Conservation (phyloP, 371 early-diverging fungal genomes). For the Rhizomucor pusillus region DNA sequence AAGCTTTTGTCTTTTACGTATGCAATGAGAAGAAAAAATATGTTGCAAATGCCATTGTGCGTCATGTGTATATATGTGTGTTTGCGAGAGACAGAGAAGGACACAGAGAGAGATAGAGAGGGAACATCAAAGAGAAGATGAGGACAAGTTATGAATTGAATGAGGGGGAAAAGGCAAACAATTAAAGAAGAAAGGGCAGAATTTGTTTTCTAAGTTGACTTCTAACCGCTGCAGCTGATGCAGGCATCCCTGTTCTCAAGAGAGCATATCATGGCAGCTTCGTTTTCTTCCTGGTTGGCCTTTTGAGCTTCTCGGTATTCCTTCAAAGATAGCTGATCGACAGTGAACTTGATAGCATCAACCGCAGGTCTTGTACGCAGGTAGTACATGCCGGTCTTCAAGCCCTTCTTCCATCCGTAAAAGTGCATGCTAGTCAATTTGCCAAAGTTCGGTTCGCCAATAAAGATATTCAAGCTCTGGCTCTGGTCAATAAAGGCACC, state of each 20-base stretch:
- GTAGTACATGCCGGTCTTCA: constrained; percentile 99
- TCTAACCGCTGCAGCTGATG: constrained; percentile 83
- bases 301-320: constrained; percentile 16
- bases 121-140: no score
- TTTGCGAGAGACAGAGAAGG: no score
- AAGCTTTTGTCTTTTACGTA: no score
- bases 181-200: background rate
- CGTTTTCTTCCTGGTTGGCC: constrained; percentile 20
- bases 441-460: constrained; percentile 89
- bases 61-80: no score
- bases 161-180: background rate
- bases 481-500: constrained; percentile 99
- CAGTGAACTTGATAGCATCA: constrained; percentile 96
- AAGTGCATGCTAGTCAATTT: constrained; percentile 99
- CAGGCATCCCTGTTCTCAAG: constrained; percentile 92
- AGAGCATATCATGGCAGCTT: constrained; percentile 77
- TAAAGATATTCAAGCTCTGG: constrained; percentile 97
- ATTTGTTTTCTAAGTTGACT: constrained; percentile 4
- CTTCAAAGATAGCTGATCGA: constrained; percentile 61
- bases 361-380: constrained; percentile 96
- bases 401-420: constrained; percentile 98
- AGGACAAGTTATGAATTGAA: no score
- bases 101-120: no score
- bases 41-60: no score
- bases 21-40: no score